Base-by-base conservation (phyloP, 768 basidiomycete species). In the Naganishia friedmannii region DNA sequence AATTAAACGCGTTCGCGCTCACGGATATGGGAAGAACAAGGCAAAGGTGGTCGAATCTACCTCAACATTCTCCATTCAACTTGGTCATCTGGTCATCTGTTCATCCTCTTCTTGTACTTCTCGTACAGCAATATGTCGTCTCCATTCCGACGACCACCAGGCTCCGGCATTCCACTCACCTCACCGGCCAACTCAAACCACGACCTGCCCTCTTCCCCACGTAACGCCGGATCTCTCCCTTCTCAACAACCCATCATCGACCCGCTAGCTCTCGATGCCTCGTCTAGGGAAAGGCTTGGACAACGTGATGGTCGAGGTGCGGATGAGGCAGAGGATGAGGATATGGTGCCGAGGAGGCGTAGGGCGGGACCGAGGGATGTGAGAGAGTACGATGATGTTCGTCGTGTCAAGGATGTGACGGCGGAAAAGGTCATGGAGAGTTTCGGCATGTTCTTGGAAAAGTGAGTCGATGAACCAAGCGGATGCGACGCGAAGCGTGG, bases 341-440 rank as follows among this genome's bases (percentile, higher is more conserved):
- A 46, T 26, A 67, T 63, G 70, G 21, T 31, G 26, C 37, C 37
- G 23, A 19, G 26, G 54, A 53, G 54, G 39, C 68, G 69, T 23
- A 71, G 70, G 48, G 56, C 53, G 15, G 37, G 45, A 23, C 46
- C 60, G 28, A 51, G 67, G 34, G 65, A 53, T 37, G 42, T 65
- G 3, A 56, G 71, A 53, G 69, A 70, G 31, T 48, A 80, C 60
- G 82, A 79, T 15, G 90, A 93, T 75, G 86, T 96, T 0, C 91
- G 93, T 2, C 83, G 91, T 63, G 93, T 98, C 1, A 89, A 88
- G 75, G 96, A 98, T 82, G 88, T 90, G 37, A 95, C 97, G 23
- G 95, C 95, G 66, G 94, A 98, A 83, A 92, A 91, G 75, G 92
- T 98, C 4, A 88, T 89, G 68, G 91, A 94, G 76, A 88, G 89